These are phyloP conservation scores for Blastomyces parvus DNA, from an alignment of 2,329 filamentous ascomycete genomes.

Conservation along the genomic window DNA sequence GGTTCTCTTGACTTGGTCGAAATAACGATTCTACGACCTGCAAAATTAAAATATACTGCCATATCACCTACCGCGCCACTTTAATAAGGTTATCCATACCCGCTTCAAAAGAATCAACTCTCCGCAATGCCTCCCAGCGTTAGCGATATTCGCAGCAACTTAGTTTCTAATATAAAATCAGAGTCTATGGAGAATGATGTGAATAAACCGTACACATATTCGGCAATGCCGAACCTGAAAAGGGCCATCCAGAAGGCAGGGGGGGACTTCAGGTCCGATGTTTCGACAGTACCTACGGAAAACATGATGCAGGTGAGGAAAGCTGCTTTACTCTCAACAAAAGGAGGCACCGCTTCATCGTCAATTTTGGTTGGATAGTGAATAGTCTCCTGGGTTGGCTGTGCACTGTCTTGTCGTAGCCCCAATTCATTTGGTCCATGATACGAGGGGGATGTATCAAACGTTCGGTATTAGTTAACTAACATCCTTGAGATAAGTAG, in stretches of 20 bases:
- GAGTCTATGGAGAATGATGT: background rate
- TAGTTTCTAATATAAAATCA: background rate
- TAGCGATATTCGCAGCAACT: background rate
- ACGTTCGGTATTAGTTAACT: background rate
- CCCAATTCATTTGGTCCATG: background rate
- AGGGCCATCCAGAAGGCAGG: constrained; percentile 12
- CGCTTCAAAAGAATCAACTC: background rate
- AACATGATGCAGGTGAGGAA: constrained; percentile 21
- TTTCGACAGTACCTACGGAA: constrained; percentile 23
- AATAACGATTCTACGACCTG: background rate
- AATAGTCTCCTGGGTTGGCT: background rate
- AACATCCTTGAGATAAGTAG: constrained; percentile 9
- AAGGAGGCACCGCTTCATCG: background rate
- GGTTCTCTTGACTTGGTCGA: background rate
- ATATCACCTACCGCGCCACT: background rate
- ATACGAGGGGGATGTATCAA: background rate
- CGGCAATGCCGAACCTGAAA: constrained; percentile 11
- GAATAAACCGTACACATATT: constrained; percentile 5
- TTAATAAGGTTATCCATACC: background rate
- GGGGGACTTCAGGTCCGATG: constrained; percentile 23
- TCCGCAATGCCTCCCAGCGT: background rate
- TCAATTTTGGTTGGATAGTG: background rate
- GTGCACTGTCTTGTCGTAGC: background rate
- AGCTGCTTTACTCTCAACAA: background rate
- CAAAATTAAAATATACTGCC: background rate